Base-by-base conservation (phyloP, 2,329 filamentous ascomycete species). In the Herpomyces periplanetae region DNA sequence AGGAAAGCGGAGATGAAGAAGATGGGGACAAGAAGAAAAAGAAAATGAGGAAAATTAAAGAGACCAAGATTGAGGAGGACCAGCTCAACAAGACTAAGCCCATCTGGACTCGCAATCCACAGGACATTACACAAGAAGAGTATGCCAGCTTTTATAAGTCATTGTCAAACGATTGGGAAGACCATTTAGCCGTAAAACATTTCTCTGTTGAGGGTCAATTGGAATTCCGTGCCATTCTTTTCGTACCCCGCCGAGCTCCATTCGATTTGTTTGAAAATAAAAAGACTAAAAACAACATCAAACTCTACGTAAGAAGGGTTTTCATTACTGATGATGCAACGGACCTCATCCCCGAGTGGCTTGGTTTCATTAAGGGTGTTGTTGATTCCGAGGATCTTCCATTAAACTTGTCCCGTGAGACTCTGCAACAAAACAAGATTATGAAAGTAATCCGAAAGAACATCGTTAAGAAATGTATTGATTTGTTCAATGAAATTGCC, bases 381-480 rank as follows among this genome's bases (percentile, higher is more conserved):
- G 80, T 96, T 43, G 80, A 96, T 51, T 96, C 80, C 36, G 80
- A 96, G 58, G 80, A 96, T 44, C 65, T 96, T 27, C 80, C 80
- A 34, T 65, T 96, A 44, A 96, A 96, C 61, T 47, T 96, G 51
- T 91, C 80, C 38, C 80, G 80, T 64, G 80, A 96, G 62, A 91
- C 75, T 23, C 69, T 96, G 19, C 80, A 96, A 51, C 80, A 91
- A 57, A 96, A 91, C 66, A 91, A 91, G 71, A 96, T 96, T 56
- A 91, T 91, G 80, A 91, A 91, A 65, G 80, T 91, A 45, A 91
- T 91, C 59, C 85, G 84, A 62, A 96, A 96, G 71, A 96, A 96
- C 63, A 87, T 96, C 30, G 73, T 96, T 56, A 96, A 91, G 73
- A 96, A 96, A 68, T 68, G 69, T 29, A 69, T 96, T 30, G 80